A percentile compares a stretch with the other conserved stretches of the same genome.
Conservation (phyloP, 805 yeast species). For the Myxozyma vanderwaltii region DNA sequence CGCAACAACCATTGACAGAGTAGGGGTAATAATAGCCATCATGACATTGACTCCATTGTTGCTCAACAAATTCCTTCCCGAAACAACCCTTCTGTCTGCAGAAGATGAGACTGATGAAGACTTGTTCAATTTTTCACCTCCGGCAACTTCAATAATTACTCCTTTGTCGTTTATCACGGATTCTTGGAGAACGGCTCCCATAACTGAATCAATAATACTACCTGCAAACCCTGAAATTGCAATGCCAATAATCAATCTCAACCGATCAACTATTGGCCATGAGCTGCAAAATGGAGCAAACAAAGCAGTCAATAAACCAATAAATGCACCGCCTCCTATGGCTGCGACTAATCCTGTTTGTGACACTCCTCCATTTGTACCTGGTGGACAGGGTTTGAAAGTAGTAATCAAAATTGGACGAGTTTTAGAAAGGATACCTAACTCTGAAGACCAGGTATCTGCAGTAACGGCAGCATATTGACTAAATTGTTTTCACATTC, state of each 20-base stretch:
- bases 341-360: conserved; percentile 46
- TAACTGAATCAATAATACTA: conserved; percentile 46
- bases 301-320: conserved; percentile 41
- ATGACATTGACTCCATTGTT: conserved; percentile 46
- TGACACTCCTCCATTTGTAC: conserved; percentile 53
- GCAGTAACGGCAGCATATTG: conserved; percentile 52
- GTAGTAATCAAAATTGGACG: conserved; percentile 48
- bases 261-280: conserved; percentile 26
- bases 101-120: neutral
- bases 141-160: conserved; percentile 44
- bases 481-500: neutral
- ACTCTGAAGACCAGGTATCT: conserved; percentile 53
- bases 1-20: conserved; percentile 39
- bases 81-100: conserved; percentile 35
- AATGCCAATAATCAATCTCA: conserved; percentile 38
- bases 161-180: conserved; percentile 44
- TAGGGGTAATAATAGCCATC: conserved; percentile 42
- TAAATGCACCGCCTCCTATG: conserved; percentile 43
- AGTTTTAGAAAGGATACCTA: conserved; percentile 48
- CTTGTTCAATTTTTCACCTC: conserved; percentile 36
- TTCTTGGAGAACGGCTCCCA: conserved; percentile 49
- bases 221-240: conserved; percentile 46
- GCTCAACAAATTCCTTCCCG: conserved; percentile 46
- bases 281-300: conserved; percentile 35
- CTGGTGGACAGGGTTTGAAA: conserved; percentile 48